These are phyloP conservation scores for Flueggea neowawraea DNA, from an alignment of 441 rosid genomes.

Conservation along the genomic window DNA sequence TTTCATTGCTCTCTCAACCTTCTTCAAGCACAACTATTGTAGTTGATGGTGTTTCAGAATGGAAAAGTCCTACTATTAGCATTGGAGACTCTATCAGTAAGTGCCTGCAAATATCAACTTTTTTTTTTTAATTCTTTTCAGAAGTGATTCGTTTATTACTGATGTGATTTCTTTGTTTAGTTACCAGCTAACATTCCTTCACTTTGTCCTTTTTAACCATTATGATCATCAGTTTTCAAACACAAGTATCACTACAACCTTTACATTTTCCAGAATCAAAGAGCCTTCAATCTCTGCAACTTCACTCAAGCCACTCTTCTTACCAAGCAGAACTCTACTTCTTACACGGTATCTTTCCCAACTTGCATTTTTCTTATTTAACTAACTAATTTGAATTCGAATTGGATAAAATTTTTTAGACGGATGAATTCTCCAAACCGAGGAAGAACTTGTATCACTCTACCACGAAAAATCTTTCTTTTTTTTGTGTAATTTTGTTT, in stretches of 20 bases:
- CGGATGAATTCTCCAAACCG: too few species aligned
- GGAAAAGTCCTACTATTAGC: conserved; percentile 63
- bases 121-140: neutral
- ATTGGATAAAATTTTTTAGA: too few species aligned
- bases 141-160: too few species aligned
- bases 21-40: conserved; percentile 44
- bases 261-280: conserved; percentile 78
- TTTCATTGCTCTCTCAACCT: conserved; percentile 19
- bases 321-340: conserved; percentile 59
- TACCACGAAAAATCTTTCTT: too few species aligned
- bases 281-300: conserved; percentile 78
- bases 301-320: conserved; percentile 75
- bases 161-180: neutral
- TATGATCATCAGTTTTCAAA: conserved; percentile 51
- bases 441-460: too few species aligned
- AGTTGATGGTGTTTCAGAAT: conserved; percentile 68
- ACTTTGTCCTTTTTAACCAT: neutral
- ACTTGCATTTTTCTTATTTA: too few species aligned
- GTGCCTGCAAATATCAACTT: conserved; percentile 12
- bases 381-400: too few species aligned
- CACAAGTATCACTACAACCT: conserved; percentile 65
- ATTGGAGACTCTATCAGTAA: conserved; percentile 72
- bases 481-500: too few species aligned
- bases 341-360: conserved; percentile 40
- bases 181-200: conserved; percentile 10